A percentile compares a stretch with the other conserved stretches of the same genome.
phyloP scores from a whole-genome alignment of 2,329 filamentous ascomycete genomes.

The Fusarium papillatum region DNA sequence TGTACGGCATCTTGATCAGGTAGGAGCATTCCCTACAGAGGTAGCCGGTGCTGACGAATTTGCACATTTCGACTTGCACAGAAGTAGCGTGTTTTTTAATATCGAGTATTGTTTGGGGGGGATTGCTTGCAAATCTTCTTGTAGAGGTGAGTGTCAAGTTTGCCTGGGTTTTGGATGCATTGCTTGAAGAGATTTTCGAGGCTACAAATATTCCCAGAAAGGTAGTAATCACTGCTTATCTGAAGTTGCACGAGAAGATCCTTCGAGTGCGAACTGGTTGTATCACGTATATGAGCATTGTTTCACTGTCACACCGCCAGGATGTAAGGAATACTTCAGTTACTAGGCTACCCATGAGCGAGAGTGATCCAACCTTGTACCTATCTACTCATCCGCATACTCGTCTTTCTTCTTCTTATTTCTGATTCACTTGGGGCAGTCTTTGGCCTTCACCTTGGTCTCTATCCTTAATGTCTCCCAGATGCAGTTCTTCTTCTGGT shows the following conservation, averaged over 20 bases:
- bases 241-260: not conserved
- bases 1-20: constrained; percentile 16
- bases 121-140: not conserved
- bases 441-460: not conserved
- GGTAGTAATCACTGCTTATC: not conserved
- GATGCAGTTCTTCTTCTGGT: not conserved
- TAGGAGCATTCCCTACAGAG: constrained; percentile 21
- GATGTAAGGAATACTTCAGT: not conserved
- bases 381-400: not conserved
- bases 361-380: not conserved
- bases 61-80: constrained; percentile 12
- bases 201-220: not conserved
- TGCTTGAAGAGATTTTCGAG: not conserved
- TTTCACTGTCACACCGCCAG: not conserved
- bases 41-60: constrained; percentile 8
- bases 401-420: no score
- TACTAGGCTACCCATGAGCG: not conserved
- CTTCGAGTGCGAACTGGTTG: not conserved
- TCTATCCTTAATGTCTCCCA: not conserved
- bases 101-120: no score
- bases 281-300: not conserved
- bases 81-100: no score
- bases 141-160: not conserved
- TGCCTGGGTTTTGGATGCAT: not conserved
- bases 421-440: not conserved